Base-by-base conservation (phyloP, 1,284 basidiomycete genomes). In the Cystobasidium sp. region DNA sequence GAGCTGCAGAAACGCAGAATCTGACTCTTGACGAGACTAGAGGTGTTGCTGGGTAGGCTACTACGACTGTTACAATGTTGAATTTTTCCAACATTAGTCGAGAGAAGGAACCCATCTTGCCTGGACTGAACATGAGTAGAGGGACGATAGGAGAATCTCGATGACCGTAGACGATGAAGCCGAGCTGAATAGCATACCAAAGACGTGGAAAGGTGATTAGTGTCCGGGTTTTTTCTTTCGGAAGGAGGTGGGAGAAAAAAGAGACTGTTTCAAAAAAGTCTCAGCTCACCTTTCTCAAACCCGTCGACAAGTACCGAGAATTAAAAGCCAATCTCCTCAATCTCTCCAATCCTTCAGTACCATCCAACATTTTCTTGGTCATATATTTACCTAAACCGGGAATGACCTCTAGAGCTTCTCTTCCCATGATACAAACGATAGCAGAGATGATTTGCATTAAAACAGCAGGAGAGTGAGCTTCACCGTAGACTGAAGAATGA, bases 381-480 rank as follows among this genome's bases (percentile, higher is more conserved):
- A 96, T 87, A 84, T 84, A 79, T 94, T 82, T 92, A 90, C 94
- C 2, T 84, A 74, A 0, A 90, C 92, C 10, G 92, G 84, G 39
- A 85, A 83, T 12, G 85, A 85, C 20, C n/a, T 75, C 64, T 53
- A 75, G 31, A 20, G 79, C 73, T 61, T 69, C 69, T 12, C 70
- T 77, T 61, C 95, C 95, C 94, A 98, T 98, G 85, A 99, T 98
- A 76, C 91, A 92, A 0, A 91, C 91, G 91, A 97, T 96, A 75
- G 92, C 92, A 0, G 95, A 88, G 56, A 97, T 85, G 79, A 99
- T 87, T 84, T 99, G 96, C 9, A 91, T 91, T 43, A 97, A 85
- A 49, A 99, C 92, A 0, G 94, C 89, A 4, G 96, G 96, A 0
- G 92, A 84, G 87, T 97, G 94, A 8, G 93, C 85, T 83, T 99